A percentile compares a stretch with the other conserved stretches of the same genome.
Evolutionary conservation across 495 filamentous ascomycete genomes (phyloP).

Genomic region (Daldinia decipiens): DNA sequence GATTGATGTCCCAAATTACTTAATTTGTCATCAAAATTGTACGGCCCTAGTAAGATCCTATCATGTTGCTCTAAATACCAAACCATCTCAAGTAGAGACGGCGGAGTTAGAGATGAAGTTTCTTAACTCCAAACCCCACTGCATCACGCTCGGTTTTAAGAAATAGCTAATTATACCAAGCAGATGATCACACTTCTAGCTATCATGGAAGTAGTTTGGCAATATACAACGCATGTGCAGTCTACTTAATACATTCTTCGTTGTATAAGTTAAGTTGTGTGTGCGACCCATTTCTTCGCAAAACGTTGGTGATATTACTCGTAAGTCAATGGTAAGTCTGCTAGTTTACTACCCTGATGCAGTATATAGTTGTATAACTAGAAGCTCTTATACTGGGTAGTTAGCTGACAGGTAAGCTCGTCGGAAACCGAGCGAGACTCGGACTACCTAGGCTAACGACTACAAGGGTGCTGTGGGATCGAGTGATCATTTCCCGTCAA

Average conservation of each 20-base stretch:
- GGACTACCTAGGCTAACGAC: background rate
- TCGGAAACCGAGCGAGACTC: background rate
- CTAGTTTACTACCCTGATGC: background rate
- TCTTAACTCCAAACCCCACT: slow-evolving; percentile 28
- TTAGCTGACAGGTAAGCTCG: background rate
- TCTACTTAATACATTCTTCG: too few species aligned
- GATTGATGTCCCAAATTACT: background rate
- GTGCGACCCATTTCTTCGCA: too few species aligned
- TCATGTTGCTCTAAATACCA: background rate
- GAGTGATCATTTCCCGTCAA: background rate
- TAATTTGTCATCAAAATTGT: background rate
- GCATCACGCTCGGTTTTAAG: slow-evolving; percentile 21
- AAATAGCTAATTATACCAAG: background rate
- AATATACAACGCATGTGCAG: too few species aligned
- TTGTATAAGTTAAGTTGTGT: too few species aligned
- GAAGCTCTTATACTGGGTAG: background rate
- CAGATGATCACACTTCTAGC: background rate
- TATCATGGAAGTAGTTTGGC: background rate
- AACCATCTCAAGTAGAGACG: slow-evolving; percentile 1
- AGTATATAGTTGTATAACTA: background rate
- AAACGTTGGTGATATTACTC: too few species aligned
- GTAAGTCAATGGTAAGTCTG: too few species aligned
- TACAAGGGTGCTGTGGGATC: background rate
- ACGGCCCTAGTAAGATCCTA: background rate
- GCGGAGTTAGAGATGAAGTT: slow-evolving; percentile 27